phyloP scores from a whole-genome alignment of 768 basidiomycete species.

The Phlegmacium glaucopus region DNA sequence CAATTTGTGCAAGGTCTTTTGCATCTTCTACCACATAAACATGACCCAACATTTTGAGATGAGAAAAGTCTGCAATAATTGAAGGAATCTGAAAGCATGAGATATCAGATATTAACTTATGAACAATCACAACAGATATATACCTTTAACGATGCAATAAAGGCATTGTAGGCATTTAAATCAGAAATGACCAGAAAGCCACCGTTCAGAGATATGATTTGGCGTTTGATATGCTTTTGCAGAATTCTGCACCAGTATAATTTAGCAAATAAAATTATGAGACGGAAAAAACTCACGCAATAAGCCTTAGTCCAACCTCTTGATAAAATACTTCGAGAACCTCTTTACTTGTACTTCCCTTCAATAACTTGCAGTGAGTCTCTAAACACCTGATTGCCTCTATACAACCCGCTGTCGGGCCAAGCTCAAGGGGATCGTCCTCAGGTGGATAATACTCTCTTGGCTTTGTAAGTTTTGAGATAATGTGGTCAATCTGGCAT shows the following conservation, averaged over 20 bases:
- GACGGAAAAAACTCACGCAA: constrained; percentile 51
- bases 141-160: constrained; percentile 84
- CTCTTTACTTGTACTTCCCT: constrained; percentile 93
- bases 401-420: constrained; percentile 82
- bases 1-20: constrained; percentile 94
- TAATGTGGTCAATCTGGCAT: constrained; percentile 86
- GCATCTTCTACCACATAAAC: constrained; percentile 96
- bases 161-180: constrained; percentile 88
- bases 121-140: constrained; percentile 3
- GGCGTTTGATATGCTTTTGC: constrained; percentile 95
- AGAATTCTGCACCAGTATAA: constrained; percentile 59
- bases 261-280: not conserved
- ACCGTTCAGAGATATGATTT: constrained; percentile 92
- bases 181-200: constrained; percentile 97
- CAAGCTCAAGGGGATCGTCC: constrained; percentile 73
- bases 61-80: constrained; percentile 88
- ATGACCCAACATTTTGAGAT: constrained; percentile 96
- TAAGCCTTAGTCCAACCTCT: constrained; percentile 89
- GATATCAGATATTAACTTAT: not conserved
- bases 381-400: constrained; percentile 89
- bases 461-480: constrained; percentile 74
- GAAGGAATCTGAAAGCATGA: constrained; percentile 50
- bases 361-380: constrained; percentile 86
- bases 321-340: constrained; percentile 98
- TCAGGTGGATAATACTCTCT: constrained; percentile 91